Evolutionary conservation across 2,329 filamentous ascomycete species (phyloP), one percentile per base, ranked within the genome.

Genomic region (Chaetothyriales sp.): DNA sequence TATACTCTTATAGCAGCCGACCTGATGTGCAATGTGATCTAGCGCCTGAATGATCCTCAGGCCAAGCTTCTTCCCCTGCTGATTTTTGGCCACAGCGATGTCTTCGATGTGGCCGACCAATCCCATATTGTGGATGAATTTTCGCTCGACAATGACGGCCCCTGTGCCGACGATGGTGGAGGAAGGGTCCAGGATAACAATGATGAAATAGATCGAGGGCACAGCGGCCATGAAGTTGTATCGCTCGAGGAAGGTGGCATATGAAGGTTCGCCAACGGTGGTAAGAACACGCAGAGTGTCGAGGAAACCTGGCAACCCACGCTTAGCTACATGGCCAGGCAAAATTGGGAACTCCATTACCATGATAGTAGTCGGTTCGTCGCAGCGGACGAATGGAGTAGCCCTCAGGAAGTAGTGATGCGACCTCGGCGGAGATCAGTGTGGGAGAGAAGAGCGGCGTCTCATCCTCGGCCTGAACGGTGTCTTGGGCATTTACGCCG

Each of bases 61-160:
- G 4, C 92, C 92, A 44, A 97, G 76, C 73, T 95, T 95, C 80
- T 97, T 95, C 61, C 92, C 92, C 70, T 97, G 92, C 72, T 97
- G 89, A 63, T 94, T 86, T 71, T 89, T 89, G 58, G 86, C 82
- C 40, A 98, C 89, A 18, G 90, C 89, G 66, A 98, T 95, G 67
- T 98, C 92, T 69, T 97, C 92, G 69, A 97, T 95, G 70, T 97
- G 92, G 10, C 90, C 92, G 22, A 95, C 90, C 19, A 83, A 73
- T 48, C 71, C 71, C 44, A 73, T 64, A 13, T 65, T 64, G 54
- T 73, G 71, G 46, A 73, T 73, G 56, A 73, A 73, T 72, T 97
- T 97, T 70, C 85, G 80, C 80, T 98, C 92, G 47, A 95, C 87
- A 59, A 97, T 79, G 69, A 97, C 71, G 37, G 85, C 85, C 1